Base-by-base conservation (phyloP, 176 grass and related monocot genomes). In the Calamus simplicifolius region DNA sequence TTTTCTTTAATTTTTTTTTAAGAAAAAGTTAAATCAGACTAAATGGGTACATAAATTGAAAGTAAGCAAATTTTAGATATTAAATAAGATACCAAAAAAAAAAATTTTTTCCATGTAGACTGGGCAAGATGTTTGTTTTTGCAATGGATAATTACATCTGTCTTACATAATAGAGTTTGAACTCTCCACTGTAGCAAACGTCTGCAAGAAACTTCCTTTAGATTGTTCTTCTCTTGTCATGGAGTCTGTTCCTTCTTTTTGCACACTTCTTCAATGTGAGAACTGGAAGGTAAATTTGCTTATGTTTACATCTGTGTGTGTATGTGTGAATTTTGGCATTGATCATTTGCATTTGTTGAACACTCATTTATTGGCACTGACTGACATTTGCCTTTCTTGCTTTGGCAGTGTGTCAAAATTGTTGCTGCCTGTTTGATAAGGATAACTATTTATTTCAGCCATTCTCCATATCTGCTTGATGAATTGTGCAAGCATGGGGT, bases 201-300 rank as follows among this genome's bases (percentile, higher is more conserved):
- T 74, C 66, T 92, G 88, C 69, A 92, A 74, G 77, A 84, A 88
- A 76, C 52, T 85, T 38, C 73, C 84, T 4, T 27, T 16, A 61
- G 84, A 73, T 65, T 92, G 75, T 52, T 88, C 84, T 59, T 48
- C 86, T 14, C 52, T 81, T 70, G 82, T 98, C 29, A 61, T 98
- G 68, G 87, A 98, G 57, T 73, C 84, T 3, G 31, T 83, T 28
- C 84, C 84, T 19, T 49, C 60, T 18, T 56, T 98, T 49, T 89
- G 79, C 73, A 83, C 82, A 81, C 69, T 92, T 57, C 81, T 98
- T 51, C 87, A 92, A 53, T 85, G 50, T 17, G 81, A 82, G 55
- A 81, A 98, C 69, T 31, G 78, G 50, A 83, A 85, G 84, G 93
- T 92, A 75, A 3, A 21, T 30, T 6, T 52, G 49, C 52, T 56